These are phyloP conservation scores for Leucosporidium creatinivorum DNA, from an alignment of 768 basidiomycete species.

Conservation along the genomic window DNA sequence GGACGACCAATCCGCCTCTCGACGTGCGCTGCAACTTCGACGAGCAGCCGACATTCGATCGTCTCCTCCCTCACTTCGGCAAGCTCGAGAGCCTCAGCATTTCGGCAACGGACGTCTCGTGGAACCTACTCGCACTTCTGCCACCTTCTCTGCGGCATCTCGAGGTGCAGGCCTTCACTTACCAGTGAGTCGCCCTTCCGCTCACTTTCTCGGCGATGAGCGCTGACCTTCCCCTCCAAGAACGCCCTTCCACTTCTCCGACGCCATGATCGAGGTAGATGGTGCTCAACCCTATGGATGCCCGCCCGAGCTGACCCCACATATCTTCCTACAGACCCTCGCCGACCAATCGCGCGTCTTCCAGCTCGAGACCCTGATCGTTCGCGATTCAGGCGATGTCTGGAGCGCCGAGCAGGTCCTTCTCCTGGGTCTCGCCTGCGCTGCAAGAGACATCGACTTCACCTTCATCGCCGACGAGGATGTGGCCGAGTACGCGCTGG, in stretches of 20 bases:
- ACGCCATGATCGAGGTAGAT: neutral
- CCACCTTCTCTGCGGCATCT: neutral
- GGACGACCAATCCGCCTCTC: conserved; percentile 1
- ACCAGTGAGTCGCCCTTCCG: neutral
- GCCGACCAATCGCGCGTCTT: neutral
- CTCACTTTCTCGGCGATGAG: too few relatives aligned
- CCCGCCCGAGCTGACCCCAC: too few relatives aligned
- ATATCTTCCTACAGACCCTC: neutral
- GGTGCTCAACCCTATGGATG: too few relatives aligned
- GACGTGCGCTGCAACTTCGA: neutral
- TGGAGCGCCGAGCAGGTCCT: neutral
- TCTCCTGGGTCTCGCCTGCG: neutral
- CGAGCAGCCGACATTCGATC: neutral
- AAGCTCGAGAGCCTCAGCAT: neutral
- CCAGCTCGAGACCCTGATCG: neutral
- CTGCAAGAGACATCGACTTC: neutral
- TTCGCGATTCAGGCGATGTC: neutral
- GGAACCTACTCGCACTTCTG: neutral
- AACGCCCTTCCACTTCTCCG: neutral
- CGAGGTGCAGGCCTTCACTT: neutral
- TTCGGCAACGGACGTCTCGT: conserved; percentile 1
- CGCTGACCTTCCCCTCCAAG: too few relatives aligned
- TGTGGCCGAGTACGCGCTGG: too few relatives aligned
- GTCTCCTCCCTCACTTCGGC: neutral
- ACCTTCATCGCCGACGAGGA: neutral